Evolutionary conservation across 305 asterid species (phyloP).

Genomic region (Solanum hybrid): DNA sequence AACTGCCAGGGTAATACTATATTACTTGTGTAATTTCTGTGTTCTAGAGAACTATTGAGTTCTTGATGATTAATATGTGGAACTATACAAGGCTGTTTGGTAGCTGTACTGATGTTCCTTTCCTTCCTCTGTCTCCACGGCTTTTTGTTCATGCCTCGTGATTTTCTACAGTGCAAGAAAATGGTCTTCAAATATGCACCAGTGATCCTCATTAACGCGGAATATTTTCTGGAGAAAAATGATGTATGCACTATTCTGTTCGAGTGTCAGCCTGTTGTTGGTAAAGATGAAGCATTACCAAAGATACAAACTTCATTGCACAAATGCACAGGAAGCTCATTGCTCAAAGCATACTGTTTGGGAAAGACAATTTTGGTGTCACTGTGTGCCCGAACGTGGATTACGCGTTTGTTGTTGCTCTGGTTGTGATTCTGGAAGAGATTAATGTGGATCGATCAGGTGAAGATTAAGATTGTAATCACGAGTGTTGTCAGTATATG

Average conservation of each 20-base stretch:
- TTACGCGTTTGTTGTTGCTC: constrained; percentile 67
- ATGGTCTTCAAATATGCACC: constrained; percentile 35
- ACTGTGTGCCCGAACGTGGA: constrained; percentile 68
- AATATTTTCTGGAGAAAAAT: constrained; percentile 27
- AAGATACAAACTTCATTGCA: neutral
- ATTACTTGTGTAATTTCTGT: neutral
- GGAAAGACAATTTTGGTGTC: constrained; percentile 59
- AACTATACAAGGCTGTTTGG: neutral
- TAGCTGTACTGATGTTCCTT: neutral
- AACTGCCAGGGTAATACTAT: neutral
- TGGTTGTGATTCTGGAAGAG: constrained; percentile 62
- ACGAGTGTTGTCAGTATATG: neutral
- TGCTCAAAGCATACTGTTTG: constrained; percentile 47
- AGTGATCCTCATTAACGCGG: constrained; percentile 26
- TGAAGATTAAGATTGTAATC: neutral
- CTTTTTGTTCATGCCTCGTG: neutral
- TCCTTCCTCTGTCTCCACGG: neutral
- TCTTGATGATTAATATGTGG: neutral
- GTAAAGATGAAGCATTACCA: neutral
- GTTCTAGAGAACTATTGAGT: neutral
- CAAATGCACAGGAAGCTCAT: constrained; percentile 76
- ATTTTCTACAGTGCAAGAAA: constrained; percentile 31
- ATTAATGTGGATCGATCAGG: constrained; percentile 35
- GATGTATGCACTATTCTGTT: constrained; percentile 21
- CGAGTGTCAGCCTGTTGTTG: neutral